A percentile compares a stretch with the other conserved stretches of the same genome.
phyloP scores from a whole-genome alignment of 192 early-diverging fungal genomes.

The Coemansia sp. region DNA sequence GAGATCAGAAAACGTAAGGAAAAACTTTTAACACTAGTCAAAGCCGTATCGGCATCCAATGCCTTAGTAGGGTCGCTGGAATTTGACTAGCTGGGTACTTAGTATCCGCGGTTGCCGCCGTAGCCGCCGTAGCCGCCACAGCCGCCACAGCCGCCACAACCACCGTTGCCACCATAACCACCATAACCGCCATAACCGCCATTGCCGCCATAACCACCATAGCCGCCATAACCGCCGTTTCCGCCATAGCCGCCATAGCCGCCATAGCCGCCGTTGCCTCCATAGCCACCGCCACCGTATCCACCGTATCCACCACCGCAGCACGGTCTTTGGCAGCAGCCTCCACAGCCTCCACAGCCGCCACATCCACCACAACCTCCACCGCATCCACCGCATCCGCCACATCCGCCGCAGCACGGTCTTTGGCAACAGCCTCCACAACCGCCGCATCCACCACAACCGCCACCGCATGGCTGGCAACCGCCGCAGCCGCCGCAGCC shows the following conservation, averaged over 20 bases:
- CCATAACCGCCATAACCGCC: constrained; percentile 7
- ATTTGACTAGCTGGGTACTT: background rate
- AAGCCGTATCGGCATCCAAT: background rate
- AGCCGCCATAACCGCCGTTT: constrained; percentile 28
- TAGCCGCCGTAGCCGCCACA: background rate
- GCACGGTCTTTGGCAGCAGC: background rate
- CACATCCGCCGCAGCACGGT: background rate
- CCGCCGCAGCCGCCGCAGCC: constrained; percentile 11
- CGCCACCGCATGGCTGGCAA: constrained; percentile 4
- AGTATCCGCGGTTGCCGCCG: constrained; percentile 9
- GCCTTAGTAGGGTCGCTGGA: background rate
- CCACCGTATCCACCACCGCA: constrained; percentile 1
- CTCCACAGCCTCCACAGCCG: constrained; percentile 2
- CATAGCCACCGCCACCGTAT: constrained; percentile 22
- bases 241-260: constrained; percentile 23
- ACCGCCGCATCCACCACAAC: constrained; percentile 17
- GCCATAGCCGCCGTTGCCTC: constrained; percentile 19
- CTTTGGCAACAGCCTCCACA: background rate
- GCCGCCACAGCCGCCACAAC: background rate
- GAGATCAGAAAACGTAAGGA: background rate
- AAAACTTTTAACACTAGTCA: background rate
- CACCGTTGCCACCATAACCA: constrained; percentile 22
- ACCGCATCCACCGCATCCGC: background rate
- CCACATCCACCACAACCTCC: constrained; percentile 19
- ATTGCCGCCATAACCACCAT: constrained; percentile 20